phyloP scores from a whole-genome alignment of 2,329 filamentous ascomycete genomes.

The Colletotrichum ledebouriae region DNA sequence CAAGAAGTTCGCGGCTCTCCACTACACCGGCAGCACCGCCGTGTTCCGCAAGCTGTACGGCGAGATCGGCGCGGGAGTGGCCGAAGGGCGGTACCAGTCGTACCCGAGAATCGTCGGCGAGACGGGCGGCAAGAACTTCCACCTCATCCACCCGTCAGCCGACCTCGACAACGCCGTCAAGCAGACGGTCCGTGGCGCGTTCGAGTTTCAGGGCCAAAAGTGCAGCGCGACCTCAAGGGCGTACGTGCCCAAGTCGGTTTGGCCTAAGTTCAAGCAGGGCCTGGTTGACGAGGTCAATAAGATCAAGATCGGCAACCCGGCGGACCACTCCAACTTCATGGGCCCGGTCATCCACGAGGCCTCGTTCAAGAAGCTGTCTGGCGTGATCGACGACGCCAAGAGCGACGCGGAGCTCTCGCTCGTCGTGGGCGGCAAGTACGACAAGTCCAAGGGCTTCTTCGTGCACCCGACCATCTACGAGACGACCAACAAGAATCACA shows the following conservation, averaged over 20 bases:
- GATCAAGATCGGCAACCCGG: constrained; percentile 78
- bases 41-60: constrained; percentile 93
- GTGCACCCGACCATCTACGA: constrained; percentile 87
- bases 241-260: constrained; percentile 82
- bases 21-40: constrained; percentile 93
- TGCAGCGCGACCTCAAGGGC: constrained; percentile 86
- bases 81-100: constrained; percentile 83
- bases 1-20: constrained; percentile 87
- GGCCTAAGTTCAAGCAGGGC: constrained; percentile 77
- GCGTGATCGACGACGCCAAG: constrained; percentile 85
- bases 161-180: constrained; percentile 83
- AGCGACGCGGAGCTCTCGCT: constrained; percentile 79
- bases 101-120: constrained; percentile 93
- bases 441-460: constrained; percentile 84
- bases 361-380: constrained; percentile 84
- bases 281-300: constrained; percentile 77
- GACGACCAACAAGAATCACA: constrained; percentile 80
- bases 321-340: constrained; percentile 82
- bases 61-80: constrained; percentile 84
- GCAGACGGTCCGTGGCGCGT: constrained; percentile 87
- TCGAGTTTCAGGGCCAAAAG: constrained; percentile 93
- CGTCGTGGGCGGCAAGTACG: constrained; percentile 81
- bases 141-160: constrained; percentile 82
- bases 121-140: constrained; percentile 95
- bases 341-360: constrained; percentile 88